Percentiles rank a stretch among this genome's conserved stretches.
Conservation (phyloP, 2,329 filamentous ascomycete genomes). For the Ceratocystis smalleyi region DNA sequence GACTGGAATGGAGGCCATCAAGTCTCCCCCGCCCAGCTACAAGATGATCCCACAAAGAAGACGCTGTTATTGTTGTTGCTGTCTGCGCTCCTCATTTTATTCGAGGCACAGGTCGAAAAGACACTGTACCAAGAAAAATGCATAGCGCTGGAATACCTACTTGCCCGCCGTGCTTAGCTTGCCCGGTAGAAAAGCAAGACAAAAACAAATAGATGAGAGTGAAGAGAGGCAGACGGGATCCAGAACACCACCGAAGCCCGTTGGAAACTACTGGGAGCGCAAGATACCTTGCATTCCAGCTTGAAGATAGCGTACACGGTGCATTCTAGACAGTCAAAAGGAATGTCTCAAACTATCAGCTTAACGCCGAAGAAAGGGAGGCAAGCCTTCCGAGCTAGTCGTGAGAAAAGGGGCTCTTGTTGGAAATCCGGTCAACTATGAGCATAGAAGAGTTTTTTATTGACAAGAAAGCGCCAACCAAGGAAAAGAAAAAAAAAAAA, state of each 20-base stretch:
- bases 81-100: background rate
- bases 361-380: background rate
- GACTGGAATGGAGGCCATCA: background rate
- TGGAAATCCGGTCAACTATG: too few relatives aligned
- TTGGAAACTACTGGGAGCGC: background rate
- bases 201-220: background rate
- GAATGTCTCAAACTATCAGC: background rate
- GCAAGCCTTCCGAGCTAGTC: background rate
- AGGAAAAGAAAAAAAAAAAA: too few relatives aligned
- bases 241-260: background rate
- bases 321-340: background rate
- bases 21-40: background rate
- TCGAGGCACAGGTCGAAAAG: background rate
- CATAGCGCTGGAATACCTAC: background rate
- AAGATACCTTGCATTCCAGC: background rate
- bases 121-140: background rate
- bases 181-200: too few relatives aligned
- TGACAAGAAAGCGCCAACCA: too few relatives aligned
- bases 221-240: background rate
- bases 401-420: background rate
- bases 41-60: background rate
- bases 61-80: background rate
- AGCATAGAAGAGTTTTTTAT: too few relatives aligned
- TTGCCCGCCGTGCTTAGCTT: too few relatives aligned
- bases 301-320: background rate